Percentiles rank a stretch among this genome's conserved stretches.
These are phyloP conservation scores for Talaromyces sp. DNA, from an alignment of 2,329 filamentous ascomycete species.

Conservation along the genomic window DNA sequence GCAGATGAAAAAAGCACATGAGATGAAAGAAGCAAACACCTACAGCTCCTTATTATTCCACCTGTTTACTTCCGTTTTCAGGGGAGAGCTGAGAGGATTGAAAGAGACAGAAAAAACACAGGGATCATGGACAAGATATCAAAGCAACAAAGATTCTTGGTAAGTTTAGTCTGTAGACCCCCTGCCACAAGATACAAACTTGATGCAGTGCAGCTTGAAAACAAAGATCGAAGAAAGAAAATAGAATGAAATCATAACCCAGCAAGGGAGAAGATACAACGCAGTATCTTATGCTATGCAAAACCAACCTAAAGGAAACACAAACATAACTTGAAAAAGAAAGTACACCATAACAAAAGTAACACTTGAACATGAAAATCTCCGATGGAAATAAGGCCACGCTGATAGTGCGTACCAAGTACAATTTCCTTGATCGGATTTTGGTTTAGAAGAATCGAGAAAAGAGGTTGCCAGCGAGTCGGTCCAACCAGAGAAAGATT, in stretches of 20 bases:
- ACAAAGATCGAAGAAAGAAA: slow-evolving; percentile 1
- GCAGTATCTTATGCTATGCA: slow-evolving; percentile 11
- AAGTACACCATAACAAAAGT: slow-evolving; percentile 2
- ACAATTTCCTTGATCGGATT: not conserved
- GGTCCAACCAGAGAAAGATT: not conserved
- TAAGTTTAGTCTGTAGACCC: not conserved
- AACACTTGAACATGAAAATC: not conserved
- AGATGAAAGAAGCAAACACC: not conserved
- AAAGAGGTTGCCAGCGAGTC: not conserved
- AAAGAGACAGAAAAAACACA: slow-evolving; percentile 4
- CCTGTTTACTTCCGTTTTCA: not conserved
- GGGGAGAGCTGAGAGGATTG: slow-evolving; percentile 5
- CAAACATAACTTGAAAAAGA: not conserved
- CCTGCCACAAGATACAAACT: not conserved
- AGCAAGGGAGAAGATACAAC: slow-evolving; percentile 1
- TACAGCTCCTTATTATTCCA: not conserved
- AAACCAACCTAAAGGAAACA: slow-evolving; percentile 6
- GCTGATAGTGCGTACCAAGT: not conserved
- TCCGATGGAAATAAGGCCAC: not conserved
- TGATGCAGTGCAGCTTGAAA: slow-evolving; percentile 1
- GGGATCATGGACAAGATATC: not conserved
- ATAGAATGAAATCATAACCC: slow-evolving; percentile 1
- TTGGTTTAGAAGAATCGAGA: not conserved
- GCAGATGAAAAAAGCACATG: not conserved
- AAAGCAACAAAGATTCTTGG: not conserved